Evolutionary conservation across 371 early-diverging fungal species (phyloP), one percentile per base, ranked within the genome.

Genomic region (Syncephalastrum monosporum): DNA sequence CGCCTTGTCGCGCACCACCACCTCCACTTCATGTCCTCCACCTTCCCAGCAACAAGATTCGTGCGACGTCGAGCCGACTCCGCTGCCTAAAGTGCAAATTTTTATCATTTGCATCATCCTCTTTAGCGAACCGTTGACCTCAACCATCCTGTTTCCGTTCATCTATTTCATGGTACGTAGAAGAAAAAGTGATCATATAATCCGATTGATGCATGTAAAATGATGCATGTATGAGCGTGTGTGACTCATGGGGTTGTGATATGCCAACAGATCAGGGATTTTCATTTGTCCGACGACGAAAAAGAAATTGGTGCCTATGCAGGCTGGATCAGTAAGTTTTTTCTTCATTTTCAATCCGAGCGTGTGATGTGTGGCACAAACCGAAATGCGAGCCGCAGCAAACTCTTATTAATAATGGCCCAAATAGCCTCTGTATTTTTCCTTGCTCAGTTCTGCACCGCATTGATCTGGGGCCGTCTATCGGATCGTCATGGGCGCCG

Each of bases 401-500:
- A 16, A 10, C 29, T 14, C 29, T 25, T 55, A 49, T 25, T 23
- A 33, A 25, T 27, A 16, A 49, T 24, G 2, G 8, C 8, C 15
- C 16, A 21, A 16, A 15, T 63, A 75, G 78, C 78, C 16, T 78
- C 78, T 1, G 55, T 77, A 0, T 83, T 82, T 57, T 83, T 81
- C 54, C 47, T 83, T 48, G 83, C 82, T 0, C 81, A 82, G 53
- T 84, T 83, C 42, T 75, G 72, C 60, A 81, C 75, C 6, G 77
- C 81, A 3, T 69, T 83, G 54, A 60, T 71, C 25, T 83, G 83
- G 82, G 85, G 84, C 5, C 68, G 61, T 47, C 54, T 84, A 54
- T 83, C 83, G 8, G 85, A 86, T 61, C 65, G 77, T 13, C 64
- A 86, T 58, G 97, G 97, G 16, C 74, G 97, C 21, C 63, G 90